Conservation (phyloP, 495 filamentous ascomycete genomes). For the Trichoderma parareesei region DNA sequence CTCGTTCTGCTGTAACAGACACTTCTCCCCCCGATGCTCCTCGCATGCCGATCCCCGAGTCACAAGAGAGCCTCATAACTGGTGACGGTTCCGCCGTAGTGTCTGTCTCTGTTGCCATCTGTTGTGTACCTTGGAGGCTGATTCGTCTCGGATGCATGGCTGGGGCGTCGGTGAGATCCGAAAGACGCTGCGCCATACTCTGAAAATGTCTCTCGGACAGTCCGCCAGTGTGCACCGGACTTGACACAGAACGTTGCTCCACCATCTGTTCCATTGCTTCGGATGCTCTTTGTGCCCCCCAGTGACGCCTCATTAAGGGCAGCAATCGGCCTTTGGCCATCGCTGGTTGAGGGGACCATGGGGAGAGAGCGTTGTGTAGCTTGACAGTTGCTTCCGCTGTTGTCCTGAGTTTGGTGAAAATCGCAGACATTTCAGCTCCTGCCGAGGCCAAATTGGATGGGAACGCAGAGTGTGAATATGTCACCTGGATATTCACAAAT, state of each 20-base stretch:
- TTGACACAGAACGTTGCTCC: neutral
- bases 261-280: conserved; percentile 31
- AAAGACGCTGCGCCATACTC: neutral
- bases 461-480: conserved; percentile 44
- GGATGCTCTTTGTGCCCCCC: conserved; percentile 29
- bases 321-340: conserved; percentile 30
- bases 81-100: neutral
- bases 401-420: conserved; percentile 36
- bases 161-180: neutral
- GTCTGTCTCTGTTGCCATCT: neutral
- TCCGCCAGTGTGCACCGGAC: neutral
- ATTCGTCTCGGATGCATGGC: neutral
- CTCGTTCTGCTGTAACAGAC: neutral
- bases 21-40: neutral
- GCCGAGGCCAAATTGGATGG: conserved; percentile 15
- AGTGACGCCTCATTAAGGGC: conserved; percentile 35
- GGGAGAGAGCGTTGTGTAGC: conserved; percentile 27
- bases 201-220: neutral
- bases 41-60: neutral
- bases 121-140: neutral
- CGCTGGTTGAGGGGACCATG: conserved; percentile 30
- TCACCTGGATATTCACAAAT: conserved; percentile 39
- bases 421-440: conserved; percentile 15
- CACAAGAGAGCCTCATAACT: neutral
- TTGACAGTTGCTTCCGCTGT: conserved; percentile 33